Evolutionary conservation across 2,329 filamentous ascomycete species (phyloP).

Genomic region (Lasiodiplodia hormozganensis): DNA sequence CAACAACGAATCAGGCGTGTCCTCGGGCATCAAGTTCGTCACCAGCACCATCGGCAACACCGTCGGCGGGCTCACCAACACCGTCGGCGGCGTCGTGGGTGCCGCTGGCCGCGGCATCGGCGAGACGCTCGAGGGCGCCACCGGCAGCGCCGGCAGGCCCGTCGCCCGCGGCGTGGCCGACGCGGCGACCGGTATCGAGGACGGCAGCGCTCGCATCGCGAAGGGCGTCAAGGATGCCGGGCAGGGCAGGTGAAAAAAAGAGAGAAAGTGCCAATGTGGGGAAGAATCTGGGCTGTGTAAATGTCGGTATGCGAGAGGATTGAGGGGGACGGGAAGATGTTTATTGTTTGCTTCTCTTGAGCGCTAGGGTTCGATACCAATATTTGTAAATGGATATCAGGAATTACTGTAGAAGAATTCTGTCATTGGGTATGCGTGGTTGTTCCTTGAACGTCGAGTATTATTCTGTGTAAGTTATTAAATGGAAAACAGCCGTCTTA

Average conservation of each 20-base stretch:
- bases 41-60: slow-evolving; percentile 64
- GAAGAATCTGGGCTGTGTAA: background rate
- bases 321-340: no score
- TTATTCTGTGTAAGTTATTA: background rate
- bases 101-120: slow-evolving; percentile 53
- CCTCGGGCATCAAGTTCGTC: slow-evolving; percentile 61
- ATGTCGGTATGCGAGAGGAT: no score
- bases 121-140: slow-evolving; percentile 55
- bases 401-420: no score
- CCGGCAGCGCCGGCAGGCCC: slow-evolving; percentile 50
- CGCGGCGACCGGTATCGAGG: slow-evolving; percentile 54
- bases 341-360: no score
- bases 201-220: slow-evolving; percentile 50
- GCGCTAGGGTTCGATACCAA: no score
- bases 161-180: slow-evolving; percentile 52
- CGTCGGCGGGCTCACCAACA: slow-evolving; percentile 37
- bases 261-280: background rate
- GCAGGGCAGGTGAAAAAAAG: slow-evolving; percentile 46
- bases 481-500: slow-evolving; percentile 1
- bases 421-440: background rate
- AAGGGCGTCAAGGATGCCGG: slow-evolving; percentile 56
- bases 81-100: slow-evolving; percentile 52
- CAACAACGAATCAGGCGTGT: slow-evolving; percentile 52
- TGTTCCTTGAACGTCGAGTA: background rate
- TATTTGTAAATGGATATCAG: no score